phyloP scores from a whole-genome alignment of 2,329 filamentous ascomycete genomes.

The Fusarium albosuccineum region DNA sequence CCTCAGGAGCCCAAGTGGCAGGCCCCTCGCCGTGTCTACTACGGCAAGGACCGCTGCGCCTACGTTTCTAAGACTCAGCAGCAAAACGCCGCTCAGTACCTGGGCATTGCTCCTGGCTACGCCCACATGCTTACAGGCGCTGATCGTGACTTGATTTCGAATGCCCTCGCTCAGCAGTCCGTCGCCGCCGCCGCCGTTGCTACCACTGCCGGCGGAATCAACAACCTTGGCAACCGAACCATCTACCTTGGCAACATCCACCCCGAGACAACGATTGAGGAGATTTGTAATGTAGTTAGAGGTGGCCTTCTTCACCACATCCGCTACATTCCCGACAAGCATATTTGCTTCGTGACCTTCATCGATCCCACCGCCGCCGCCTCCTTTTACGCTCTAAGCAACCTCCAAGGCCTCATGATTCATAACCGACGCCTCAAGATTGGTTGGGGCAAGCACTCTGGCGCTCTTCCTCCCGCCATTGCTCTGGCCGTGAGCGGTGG shows the following conservation, averaged over 20 bases:
- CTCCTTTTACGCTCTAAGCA: conserved; percentile 97
- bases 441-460: conserved; percentile 99
- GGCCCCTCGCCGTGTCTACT: conserved; percentile 93
- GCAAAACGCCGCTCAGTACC: conserved; percentile 97
- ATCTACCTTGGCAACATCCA: conserved; percentile 99
- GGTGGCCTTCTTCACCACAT: conserved; percentile 97
- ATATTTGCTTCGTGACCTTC: conserved; percentile 99
- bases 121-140: conserved; percentile 96
- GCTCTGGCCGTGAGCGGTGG: conserved; percentile 95
- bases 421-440: conserved; percentile 98
- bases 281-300: conserved; percentile 98
- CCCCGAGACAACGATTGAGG: conserved; percentile 97
- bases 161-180: conserved; percentile 95
- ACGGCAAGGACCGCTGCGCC: conserved; percentile 97
- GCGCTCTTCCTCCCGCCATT: conserved; percentile 94
- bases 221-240: conserved; percentile 96
- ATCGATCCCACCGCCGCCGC: conserved; percentile 98
- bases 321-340: conserved; percentile 99
- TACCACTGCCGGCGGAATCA: conserved; percentile 95
- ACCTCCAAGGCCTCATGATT: conserved; percentile 98
- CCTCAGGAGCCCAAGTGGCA: conserved; percentile 98
- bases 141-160: conserved; percentile 96
- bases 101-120: conserved; percentile 96
- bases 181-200: conserved; percentile 96
- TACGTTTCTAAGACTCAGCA: conserved; percentile 99